phyloP scores from a whole-genome alignment of 2,329 filamentous ascomycete species.

The Macroventuria anomochaeta region DNA sequence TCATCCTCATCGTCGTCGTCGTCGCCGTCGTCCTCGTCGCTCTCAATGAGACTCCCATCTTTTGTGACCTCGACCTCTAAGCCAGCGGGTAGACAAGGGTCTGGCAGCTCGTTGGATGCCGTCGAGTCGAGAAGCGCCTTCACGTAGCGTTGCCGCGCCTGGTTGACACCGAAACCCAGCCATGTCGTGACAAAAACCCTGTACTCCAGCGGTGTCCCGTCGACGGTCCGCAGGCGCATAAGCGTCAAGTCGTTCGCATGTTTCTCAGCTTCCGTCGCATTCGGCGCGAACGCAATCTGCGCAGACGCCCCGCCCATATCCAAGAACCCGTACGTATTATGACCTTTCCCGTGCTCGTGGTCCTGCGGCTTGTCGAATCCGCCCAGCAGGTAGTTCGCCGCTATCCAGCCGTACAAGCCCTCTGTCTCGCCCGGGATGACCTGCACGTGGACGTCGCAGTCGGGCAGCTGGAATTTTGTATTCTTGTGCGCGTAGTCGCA shows the following conservation, averaged over 20 bases:
- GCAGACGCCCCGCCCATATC: slow-evolving; percentile 99
- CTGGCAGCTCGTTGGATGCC: slow-evolving; percentile 73
- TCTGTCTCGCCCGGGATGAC: slow-evolving; percentile 96
- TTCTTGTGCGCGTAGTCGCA: slow-evolving; percentile 81
- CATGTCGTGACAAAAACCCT: slow-evolving; percentile 94
- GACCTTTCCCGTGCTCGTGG: slow-evolving; percentile 82
- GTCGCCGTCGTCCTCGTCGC: slow-evolving; percentile 51
- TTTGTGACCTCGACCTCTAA: slow-evolving; percentile 75
- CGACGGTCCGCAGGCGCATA: slow-evolving; percentile 80
- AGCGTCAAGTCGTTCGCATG: slow-evolving; percentile 90
- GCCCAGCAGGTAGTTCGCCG: slow-evolving; percentile 91
- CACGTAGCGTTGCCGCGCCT: slow-evolving; percentile 87
- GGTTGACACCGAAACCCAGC: slow-evolving; percentile 96
- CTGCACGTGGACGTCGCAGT: slow-evolving; percentile 87
- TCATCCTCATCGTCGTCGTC: slow-evolving; percentile 33
- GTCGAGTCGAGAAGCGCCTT: slow-evolving; percentile 73
- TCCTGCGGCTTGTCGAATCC: slow-evolving; percentile 80
- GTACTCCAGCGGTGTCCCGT: slow-evolving; percentile 80
- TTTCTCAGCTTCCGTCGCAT: slow-evolving; percentile 85
- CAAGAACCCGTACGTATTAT: slow-evolving; percentile 95
- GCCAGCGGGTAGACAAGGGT: slow-evolving; percentile 87
- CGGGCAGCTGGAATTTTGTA: slow-evolving; percentile 84
- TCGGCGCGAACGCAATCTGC: slow-evolving; percentile 97
- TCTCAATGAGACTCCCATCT: slow-evolving; percentile 67
- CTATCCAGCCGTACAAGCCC: slow-evolving; percentile 95